phyloP scores from a whole-genome alignment of 306 rosid genomes.

The Glycyrrhiza uralensis region DNA sequence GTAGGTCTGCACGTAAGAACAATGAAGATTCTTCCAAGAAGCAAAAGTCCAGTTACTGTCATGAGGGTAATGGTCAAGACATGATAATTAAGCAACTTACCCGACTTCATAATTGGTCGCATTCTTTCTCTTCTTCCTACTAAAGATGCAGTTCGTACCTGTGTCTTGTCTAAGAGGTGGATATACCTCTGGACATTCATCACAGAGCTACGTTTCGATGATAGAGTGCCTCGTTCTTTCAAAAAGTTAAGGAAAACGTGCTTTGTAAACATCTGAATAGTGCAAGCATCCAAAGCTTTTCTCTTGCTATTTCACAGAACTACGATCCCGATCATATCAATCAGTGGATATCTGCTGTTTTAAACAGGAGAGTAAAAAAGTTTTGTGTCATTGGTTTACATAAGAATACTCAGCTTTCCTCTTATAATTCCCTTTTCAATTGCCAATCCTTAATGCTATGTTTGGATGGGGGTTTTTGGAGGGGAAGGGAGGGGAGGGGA shows the following conservation, averaged over 20 bases:
- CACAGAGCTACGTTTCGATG: background rate
- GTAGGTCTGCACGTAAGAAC: no score
- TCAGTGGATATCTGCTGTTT: background rate
- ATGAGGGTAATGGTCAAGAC: background rate
- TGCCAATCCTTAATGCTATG: background rate
- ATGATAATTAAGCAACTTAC: background rate
- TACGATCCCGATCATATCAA: background rate
- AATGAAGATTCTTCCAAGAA: no score
- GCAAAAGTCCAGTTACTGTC: background rate
- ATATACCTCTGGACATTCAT: background rate
- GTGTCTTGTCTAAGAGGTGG: no score
- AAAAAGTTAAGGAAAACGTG: background rate
- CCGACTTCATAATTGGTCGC: background rate
- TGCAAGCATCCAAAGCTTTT: background rate
- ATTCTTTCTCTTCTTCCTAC: background rate
- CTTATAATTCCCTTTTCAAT: background rate
- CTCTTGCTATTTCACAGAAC: background rate
- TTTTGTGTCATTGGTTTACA: background rate
- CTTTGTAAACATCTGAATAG: background rate
- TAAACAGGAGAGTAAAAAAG: background rate
- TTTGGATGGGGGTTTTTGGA: no score
- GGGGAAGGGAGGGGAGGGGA: no score
- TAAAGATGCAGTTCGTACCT: constrained; percentile 6
- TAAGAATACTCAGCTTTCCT: background rate
- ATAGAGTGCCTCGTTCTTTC: background rate